phyloP scores from a whole-genome alignment of 257 asterid genomes.

The Solanum bulbocastanum region DNA sequence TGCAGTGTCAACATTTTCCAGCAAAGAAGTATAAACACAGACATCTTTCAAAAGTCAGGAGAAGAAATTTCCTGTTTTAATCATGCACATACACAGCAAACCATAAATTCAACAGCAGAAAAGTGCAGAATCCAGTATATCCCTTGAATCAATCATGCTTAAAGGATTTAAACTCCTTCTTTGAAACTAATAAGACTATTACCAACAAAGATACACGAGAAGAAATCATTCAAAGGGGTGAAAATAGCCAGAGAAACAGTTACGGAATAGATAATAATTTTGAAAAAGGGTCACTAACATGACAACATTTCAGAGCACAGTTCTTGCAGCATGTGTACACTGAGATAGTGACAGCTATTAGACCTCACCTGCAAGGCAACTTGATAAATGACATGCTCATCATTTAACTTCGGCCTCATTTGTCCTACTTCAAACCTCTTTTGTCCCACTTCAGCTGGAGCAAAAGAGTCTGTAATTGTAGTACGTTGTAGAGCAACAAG shows the following conservation, averaged over 20 bases:
- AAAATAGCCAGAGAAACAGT: not conserved
- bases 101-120: not conserved
- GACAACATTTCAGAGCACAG: not conserved
- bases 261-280: not conserved
- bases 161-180: not conserved
- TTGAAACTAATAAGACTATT: not conserved
- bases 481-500: conserved; percentile 19
- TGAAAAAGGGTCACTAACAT: not conserved
- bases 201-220: not conserved
- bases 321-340: not conserved
- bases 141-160: not conserved
- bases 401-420: conserved; percentile 46
- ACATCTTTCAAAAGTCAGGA: not conserved
- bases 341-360: not conserved
- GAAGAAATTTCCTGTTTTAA: not conserved
- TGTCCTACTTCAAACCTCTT: conserved; percentile 20
- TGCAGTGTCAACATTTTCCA: not conserved
- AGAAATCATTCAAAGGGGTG: not conserved
- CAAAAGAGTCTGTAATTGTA: conserved; percentile 24
- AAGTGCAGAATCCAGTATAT: not conserved
- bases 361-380: conserved; percentile 68
- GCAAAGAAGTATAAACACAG: not conserved
- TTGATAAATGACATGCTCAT: conserved; percentile 51
- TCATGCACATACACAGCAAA: not conserved
- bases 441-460: conserved; percentile 23